Conservation (phyloP, 2,329 filamentous ascomycete genomes). For the Sordariomycetes sp. region DNA sequence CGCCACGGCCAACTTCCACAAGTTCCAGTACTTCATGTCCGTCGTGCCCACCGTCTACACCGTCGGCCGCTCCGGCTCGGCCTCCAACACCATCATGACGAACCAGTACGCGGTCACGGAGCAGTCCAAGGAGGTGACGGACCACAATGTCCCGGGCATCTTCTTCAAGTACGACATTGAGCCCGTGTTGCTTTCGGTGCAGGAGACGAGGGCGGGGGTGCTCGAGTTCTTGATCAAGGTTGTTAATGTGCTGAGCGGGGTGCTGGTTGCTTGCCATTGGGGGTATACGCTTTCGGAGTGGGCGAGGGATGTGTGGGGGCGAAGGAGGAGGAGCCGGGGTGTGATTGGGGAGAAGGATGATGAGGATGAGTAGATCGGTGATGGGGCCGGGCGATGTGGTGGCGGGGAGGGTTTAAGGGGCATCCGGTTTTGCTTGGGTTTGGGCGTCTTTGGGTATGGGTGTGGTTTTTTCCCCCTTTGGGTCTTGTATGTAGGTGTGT, state of each 20-base stretch:
- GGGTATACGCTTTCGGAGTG: constrained; percentile 76
- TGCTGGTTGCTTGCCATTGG: constrained; percentile 91
- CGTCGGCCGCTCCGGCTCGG: constrained; percentile 29
- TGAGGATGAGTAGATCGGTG: not conserved
- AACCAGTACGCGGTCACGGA: constrained; percentile 98
- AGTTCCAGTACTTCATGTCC: constrained; percentile 95
- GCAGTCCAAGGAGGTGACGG: constrained; percentile 58
- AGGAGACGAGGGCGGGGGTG: constrained; percentile 66
- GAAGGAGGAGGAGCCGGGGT: constrained; percentile 25
- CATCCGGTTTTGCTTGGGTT: not conserved
- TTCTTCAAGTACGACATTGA: constrained; percentile 99
- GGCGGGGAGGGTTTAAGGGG: not conserved
- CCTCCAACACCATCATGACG: constrained; percentile 58
- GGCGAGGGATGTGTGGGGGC: constrained; percentile 42
- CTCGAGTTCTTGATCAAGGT: constrained; percentile 66
- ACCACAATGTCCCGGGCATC: constrained; percentile 68
- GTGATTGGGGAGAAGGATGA: constrained; percentile 20
- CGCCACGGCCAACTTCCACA: constrained; percentile 72
- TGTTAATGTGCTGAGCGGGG: constrained; percentile 82
- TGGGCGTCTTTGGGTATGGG: not conserved
- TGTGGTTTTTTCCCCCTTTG: not conserved
- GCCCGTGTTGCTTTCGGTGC: constrained; percentile 76
- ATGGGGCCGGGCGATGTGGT: no score
- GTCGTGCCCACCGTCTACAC: constrained; percentile 91
- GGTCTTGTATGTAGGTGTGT: not conserved